A percentile compares a stretch with the other conserved stretches of the same genome.
phyloP scores from a whole-genome alignment of 768 basidiomycete species.

The Termitomyces sp. region DNA sequence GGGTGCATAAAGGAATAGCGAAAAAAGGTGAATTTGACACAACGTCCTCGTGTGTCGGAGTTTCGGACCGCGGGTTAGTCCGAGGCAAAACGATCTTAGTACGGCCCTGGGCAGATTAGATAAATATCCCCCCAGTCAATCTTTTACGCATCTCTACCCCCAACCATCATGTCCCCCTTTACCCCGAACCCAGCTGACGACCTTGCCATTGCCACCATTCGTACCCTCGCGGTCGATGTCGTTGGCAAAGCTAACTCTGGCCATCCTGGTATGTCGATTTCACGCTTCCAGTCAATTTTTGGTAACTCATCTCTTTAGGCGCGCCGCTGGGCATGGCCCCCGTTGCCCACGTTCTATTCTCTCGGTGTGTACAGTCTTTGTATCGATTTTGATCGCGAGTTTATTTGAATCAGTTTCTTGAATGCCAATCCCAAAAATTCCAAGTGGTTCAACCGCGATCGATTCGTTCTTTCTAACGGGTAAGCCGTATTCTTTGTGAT shows the following conservation, averaged over 20 bases:
- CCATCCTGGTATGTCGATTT: slow-evolving; percentile 62
- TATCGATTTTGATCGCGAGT: not conserved
- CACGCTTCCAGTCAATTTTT: slow-evolving; percentile 2
- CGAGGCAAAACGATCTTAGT: slow-evolving; percentile 4
- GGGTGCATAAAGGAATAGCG: slow-evolving; percentile 51
- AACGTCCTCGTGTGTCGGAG: slow-evolving; percentile 2
- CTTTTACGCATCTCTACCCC: slow-evolving; percentile 18
- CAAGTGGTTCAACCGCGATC: slow-evolving; percentile 95
- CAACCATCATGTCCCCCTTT: slow-evolving; percentile 40
- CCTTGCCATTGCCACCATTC: slow-evolving; percentile 66
- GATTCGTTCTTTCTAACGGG: slow-evolving; percentile 96
- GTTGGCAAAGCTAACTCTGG: slow-evolving; percentile 91
- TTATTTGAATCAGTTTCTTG: slow-evolving; percentile 55
- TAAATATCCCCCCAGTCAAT: slow-evolving; percentile 11
- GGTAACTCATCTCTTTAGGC: slow-evolving; percentile 42
- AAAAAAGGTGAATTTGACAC: not conserved
- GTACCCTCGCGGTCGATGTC: slow-evolving; percentile 71
- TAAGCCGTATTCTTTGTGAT: slow-evolving; percentile 32
- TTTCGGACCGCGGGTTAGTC: slow-evolving; percentile 12
- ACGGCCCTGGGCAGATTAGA: slow-evolving; percentile 12
- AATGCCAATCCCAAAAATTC: slow-evolving; percentile 86
- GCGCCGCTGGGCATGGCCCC: slow-evolving; percentile 96
- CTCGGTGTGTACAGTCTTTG: slow-evolving; percentile 42
- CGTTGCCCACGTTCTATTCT: slow-evolving; percentile 75
- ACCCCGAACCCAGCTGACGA: slow-evolving; percentile 44